Evolutionary conservation across 139 green algal genomes (phyloP).

Genomic region (Micractinium sp.): DNA sequence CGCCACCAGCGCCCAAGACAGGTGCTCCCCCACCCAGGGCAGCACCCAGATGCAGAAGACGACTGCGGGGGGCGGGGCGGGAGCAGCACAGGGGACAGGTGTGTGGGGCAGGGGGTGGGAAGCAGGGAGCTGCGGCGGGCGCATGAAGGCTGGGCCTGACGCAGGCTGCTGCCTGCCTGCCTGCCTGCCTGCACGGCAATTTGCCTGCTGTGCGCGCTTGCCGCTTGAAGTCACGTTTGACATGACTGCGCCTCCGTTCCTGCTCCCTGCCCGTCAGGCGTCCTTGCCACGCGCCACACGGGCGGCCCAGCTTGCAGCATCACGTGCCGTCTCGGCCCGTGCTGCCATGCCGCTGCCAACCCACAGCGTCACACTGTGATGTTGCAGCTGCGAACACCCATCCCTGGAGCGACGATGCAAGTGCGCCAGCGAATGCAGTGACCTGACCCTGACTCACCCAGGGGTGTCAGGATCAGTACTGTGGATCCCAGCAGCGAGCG

Average conservation of each 20-base stretch:
- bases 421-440: too few species aligned
- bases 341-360: neutral
- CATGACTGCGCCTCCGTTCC: too few species aligned
- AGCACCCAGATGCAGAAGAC: slow-evolving; percentile 77
- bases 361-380: neutral
- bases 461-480: slow-evolving; percentile 69
- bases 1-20: slow-evolving; percentile 46
- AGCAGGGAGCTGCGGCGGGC: neutral
- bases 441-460: slow-evolving; percentile 32
- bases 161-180: too few species aligned
- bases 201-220: too few species aligned
- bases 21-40: slow-evolving; percentile 56
- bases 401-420: too few species aligned
- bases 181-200: too few species aligned
- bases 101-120: neutral
- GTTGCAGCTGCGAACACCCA: neutral
- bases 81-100: neutral
- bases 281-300: too few species aligned
- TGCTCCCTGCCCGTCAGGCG: too few species aligned
- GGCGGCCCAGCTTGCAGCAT: too few species aligned
- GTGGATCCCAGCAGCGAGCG: slow-evolving; percentile 68
- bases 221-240: too few species aligned
- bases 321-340: neutral
- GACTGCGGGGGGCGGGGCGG: slow-evolving; percentile 29
- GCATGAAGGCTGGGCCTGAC: neutral